Evolutionary conservation across 352 stramenopile species (phyloP), one percentile per base, ranked within the genome.

Genomic region (Globisporangium spinosum): DNA sequence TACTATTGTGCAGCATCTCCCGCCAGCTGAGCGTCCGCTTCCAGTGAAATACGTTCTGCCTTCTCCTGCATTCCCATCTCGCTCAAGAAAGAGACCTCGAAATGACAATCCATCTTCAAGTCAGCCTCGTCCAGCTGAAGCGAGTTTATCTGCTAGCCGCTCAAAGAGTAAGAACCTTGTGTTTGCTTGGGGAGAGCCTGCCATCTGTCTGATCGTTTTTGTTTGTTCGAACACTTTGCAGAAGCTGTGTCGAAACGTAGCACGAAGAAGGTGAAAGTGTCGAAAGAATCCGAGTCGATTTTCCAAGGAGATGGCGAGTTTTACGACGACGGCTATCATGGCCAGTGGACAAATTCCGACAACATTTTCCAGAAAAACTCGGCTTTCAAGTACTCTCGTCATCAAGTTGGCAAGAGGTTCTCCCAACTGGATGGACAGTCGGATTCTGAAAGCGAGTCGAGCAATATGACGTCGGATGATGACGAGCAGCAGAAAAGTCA

Each of bases 1-100:
- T 40, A 93, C 87, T 38, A 66, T 95, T 12, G 81, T 93, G 47
- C 76, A 93, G 49, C 85, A 93, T 70, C 74, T 95, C 23, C 85
- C 85, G 5, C 60, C 82, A 53, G 60, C 62, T 10, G 83, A 93
- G 55, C 78, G 85, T 20, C 84, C 83, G 9, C 71, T 91, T 27
- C 87, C 87, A 15, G 74, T 91, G 7, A 90, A 85, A 49, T 81
- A 85, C 8, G 78, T 94, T 35, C 72, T 91, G 15, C 80, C 83
- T 29, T 91, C 87, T 0, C 83, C 83, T 29, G 85, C 85, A 12
- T 93, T 93, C 62, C 85, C 85, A 3, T 93, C 85, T 32, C 76
- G 85, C 7, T 89, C 83, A 4, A 83, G 87, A 35, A 93, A 93
- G 65, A 79, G 85, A n/a, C 78, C 79, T 61, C 77, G 85, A 10